Conservation (phyloP, 1,139 yeast species). For the Geotrichum aggregatum region DNA sequence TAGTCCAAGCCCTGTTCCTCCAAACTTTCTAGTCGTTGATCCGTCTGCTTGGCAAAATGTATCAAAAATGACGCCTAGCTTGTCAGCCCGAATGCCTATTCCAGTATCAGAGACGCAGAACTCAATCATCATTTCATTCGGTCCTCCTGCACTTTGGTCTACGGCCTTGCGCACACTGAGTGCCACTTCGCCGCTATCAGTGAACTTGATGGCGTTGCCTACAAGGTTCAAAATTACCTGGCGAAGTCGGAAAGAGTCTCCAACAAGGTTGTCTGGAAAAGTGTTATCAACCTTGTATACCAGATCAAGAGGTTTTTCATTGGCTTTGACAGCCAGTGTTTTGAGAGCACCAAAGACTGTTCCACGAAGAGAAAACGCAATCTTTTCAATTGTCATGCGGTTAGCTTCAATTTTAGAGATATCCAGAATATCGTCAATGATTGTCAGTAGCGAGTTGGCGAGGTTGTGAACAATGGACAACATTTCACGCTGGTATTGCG, state of each 20-base stretch:
- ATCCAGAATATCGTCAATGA: constrained; percentile 84
- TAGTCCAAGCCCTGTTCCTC: constrained; percentile 85
- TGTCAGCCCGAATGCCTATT: constrained; percentile 80
- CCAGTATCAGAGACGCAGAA: constrained; percentile 88
- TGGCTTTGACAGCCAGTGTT: constrained; percentile 82
- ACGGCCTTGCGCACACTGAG: constrained; percentile 43
- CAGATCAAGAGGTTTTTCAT: constrained; percentile 74
- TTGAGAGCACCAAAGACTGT: constrained; percentile 85
- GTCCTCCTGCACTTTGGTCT: constrained; percentile 39
- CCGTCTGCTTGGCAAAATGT: constrained; percentile 93
- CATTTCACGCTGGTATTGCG: constrained; percentile 89
- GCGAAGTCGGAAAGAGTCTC: constrained; percentile 79
- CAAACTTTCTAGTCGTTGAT: constrained; percentile 83
- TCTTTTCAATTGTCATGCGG: constrained; percentile 86
- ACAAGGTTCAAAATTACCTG: constrained; percentile 80
- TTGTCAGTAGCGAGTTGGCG: constrained; percentile 77
- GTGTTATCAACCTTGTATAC: constrained; percentile 79
- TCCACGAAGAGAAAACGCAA: constrained; percentile 77
- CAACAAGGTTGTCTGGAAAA: constrained; percentile 79
- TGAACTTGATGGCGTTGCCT: constrained; percentile 84
- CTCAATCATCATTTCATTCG: constrained; percentile 63
- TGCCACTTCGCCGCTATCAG: constrained; percentile 71
- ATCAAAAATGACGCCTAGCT: constrained; percentile 76
- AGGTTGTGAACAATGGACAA: constrained; percentile 78
- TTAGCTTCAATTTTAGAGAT: constrained; percentile 89